Percentiles rank a stretch among this genome's conserved stretches.
phyloP scores from a whole-genome alignment of 2,329 filamentous ascomycete species.

The Plenodomus lindquistii region DNA sequence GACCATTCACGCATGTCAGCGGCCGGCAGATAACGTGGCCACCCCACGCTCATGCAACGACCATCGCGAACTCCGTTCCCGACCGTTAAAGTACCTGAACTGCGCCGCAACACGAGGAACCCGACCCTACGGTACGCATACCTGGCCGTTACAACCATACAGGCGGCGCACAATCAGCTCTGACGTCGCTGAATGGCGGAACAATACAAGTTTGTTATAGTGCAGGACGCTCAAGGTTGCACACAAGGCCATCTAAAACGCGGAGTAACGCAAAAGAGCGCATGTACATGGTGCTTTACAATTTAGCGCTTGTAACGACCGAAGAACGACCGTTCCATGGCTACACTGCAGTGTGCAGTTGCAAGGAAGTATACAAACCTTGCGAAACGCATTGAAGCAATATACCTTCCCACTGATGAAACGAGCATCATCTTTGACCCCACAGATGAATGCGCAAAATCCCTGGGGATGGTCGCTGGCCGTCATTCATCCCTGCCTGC shows the following conservation, averaged over 20 bases:
- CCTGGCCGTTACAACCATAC: neutral
- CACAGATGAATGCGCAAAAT: neutral
- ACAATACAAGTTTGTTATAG: slow-evolving; percentile 9
- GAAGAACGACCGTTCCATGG: slow-evolving; percentile 2
- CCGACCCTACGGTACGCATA: slow-evolving; percentile 11
- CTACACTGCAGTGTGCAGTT: neutral
- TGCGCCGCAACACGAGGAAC: slow-evolving; percentile 7
- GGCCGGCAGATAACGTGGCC: neutral
- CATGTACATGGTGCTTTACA: slow-evolving; percentile 7
- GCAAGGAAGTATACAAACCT: neutral
- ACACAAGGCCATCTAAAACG: slow-evolving; percentile 10
- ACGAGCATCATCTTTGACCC: neutral
- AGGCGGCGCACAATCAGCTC: slow-evolving; percentile 7
- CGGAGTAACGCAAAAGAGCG: slow-evolving; percentile 4
- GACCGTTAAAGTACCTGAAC: slow-evolving; percentile 12
- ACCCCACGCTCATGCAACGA: slow-evolving; percentile 2
- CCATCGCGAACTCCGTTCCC: neutral
- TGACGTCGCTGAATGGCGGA: slow-evolving; percentile 11
- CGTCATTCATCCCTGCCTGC: too few species aligned
- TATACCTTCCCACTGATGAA: neutral
- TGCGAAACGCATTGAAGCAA: neutral
- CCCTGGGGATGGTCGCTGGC: neutral
- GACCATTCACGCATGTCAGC: neutral
- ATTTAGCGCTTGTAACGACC: slow-evolving; percentile 3
- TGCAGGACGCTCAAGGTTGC: slow-evolving; percentile 5